Base-by-base conservation (phyloP, 1,284 basidiomycete genomes). In the Apiotrichum sp. region DNA sequence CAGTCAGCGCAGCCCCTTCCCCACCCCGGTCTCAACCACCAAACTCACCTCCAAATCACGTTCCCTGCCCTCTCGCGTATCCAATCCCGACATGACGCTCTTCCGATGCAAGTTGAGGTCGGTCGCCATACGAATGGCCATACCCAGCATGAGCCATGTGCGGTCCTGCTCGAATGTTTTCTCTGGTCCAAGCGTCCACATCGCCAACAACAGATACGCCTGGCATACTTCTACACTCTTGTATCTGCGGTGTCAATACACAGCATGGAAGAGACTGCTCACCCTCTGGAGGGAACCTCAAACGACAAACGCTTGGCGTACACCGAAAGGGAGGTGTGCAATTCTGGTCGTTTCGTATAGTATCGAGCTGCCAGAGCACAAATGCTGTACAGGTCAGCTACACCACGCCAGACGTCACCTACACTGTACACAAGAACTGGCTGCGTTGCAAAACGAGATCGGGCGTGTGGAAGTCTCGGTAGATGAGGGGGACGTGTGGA, bases 221-320 rank as follows among this genome's bases (percentile, higher is more conserved):
- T 93, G 91, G 4, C 92, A 88, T 61, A 93, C 91, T 76, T 98
- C 96, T 46, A 97, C 86, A 31, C 88, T 92, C 77, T 98, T 98
- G 81, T 92, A 96, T 29, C 47, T 47, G 33, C 11, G 3, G 29
- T 11, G 45, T 47, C 32, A 47, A 33, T 14, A 13, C 13, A n/a
- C 5, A 35, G 6, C 22, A 34, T 3, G 16, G 14, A 32, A 14
- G 29, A 14, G 4, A n/a, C n/a, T 3, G 33, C 45, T 47, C 33
- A 47, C 0, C 66, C 57, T 84, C 88, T 47, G 82, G 89, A 73
- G 16, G 77, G 77, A 8, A 93, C 88, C 61, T 83, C 86, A 71
- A 95, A 97, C 0, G 93, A 89, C n/a, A 97, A 83, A 65, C 92
- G 89, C 71, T 90, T 89, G 2, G 89, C 88, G 39, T 93, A 81